Evolutionary conservation across 1,284 basidiomycete genomes (phyloP).

Genomic region (Trichosporon coremiiforme): DNA sequence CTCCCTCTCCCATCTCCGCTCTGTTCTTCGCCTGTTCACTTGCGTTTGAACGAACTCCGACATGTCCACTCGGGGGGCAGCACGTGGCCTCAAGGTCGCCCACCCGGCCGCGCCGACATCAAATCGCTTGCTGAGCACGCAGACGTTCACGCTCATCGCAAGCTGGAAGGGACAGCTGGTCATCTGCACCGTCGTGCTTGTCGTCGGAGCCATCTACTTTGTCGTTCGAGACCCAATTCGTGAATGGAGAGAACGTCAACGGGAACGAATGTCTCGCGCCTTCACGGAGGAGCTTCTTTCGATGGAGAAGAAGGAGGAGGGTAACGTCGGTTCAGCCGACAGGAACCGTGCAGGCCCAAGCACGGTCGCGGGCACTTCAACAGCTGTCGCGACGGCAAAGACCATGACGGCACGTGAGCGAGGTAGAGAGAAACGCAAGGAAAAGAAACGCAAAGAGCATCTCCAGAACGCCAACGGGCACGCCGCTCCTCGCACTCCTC

Average conservation of each 20-base stretch:
- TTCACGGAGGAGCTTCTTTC: slow-evolving; percentile 42
- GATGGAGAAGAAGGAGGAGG: slow-evolving; percentile 19
- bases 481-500: slow-evolving; percentile 3
- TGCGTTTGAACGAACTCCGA: background rate
- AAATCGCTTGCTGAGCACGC: slow-evolving; percentile 38
- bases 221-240: slow-evolving; percentile 43
- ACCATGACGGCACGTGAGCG: slow-evolving; percentile 36
- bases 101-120: background rate
- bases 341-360: slow-evolving; percentile 24
- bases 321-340: slow-evolving; percentile 18
- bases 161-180: slow-evolving; percentile 55
- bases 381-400: slow-evolving; percentile 22
- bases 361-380: slow-evolving; percentile 20
- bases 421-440: slow-evolving; percentile 43
- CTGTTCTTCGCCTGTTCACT: background rate
- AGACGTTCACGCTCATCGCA: slow-evolving; percentile 48
- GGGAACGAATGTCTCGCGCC: slow-evolving; percentile 38
- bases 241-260: slow-evolving; percentile 34
- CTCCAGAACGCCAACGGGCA: slow-evolving; percentile 11
- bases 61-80: background rate
- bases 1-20: background rate
- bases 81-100: slow-evolving; percentile 4
- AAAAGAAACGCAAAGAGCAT: slow-evolving; percentile 31
- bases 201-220: slow-evolving; percentile 49
- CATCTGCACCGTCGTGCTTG: slow-evolving; percentile 47